phyloP scores from a whole-genome alignment of 2,329 filamentous ascomycete species.

The Cryphonectria nitschkei region DNA sequence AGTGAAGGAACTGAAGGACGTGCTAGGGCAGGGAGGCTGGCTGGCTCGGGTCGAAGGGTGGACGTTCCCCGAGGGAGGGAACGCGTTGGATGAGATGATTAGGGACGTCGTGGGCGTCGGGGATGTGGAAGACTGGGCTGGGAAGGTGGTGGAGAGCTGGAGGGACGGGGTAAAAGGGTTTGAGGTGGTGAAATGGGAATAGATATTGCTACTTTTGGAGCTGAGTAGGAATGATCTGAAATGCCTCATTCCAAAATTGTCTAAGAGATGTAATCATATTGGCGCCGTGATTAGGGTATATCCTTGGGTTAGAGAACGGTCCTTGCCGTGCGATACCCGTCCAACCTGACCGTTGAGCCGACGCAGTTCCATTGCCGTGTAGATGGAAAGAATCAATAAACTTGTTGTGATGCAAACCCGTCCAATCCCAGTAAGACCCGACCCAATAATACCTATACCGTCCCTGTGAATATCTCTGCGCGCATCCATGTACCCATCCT shows the following conservation, averaged over 20 bases:
- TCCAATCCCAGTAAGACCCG: neutral
- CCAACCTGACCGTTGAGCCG: neutral
- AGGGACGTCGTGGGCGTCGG: conserved; percentile 35
- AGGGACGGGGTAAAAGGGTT: conserved; percentile 44
- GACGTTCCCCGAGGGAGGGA: conserved; percentile 36
- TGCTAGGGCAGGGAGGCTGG: conserved; percentile 41
- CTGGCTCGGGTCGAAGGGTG: conserved; percentile 42
- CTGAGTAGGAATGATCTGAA: neutral
- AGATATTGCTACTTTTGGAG: neutral
- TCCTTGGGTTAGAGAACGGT: neutral
- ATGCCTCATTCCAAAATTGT: neutral
- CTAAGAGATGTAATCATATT: neutral
- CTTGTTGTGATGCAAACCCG: neutral
- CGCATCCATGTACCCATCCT: neutral
- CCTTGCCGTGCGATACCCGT: neutral
- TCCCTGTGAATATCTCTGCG: neutral
- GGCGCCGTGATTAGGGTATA: conserved; percentile 5
- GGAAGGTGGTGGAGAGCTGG: conserved; percentile 43
- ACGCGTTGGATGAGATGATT: conserved; percentile 34
- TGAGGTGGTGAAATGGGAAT: conserved; percentile 42
- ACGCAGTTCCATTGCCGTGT: neutral
- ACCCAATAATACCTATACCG: neutral
- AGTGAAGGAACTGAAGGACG: conserved; percentile 39
- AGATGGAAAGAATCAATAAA: neutral
- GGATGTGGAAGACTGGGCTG: conserved; percentile 42